Base-by-base conservation (phyloP, 2,329 filamentous ascomycete genomes). In the Colletotrichum gloeosporioides region DNA sequence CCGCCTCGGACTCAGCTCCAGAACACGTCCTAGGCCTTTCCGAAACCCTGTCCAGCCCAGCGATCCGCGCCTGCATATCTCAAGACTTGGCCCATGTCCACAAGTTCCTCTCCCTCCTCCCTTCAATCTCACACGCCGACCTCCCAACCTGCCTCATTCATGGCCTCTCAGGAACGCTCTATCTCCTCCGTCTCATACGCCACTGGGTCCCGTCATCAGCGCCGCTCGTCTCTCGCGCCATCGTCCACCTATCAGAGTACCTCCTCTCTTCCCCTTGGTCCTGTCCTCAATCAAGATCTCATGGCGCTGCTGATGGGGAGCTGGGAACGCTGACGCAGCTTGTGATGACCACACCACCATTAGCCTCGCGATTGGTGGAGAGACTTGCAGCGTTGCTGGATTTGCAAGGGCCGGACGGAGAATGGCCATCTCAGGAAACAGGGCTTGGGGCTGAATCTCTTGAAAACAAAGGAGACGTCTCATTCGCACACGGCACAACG, bases 311-410 rank as follows among this genome's bases (percentile, higher is more conserved):
- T 0, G 93, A 95, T 80, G 94, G 94, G 9, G 89, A 90, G 15
- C 90, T 95, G 31, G 92, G 93, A 6, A 94, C 94, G 81, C 88
- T 95, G 72, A 92, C 91, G n/a, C 93, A 95, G 82, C 85, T 95
- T 16, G 88, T 94, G 3, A 85, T 90, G 27, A 91, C 92, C 4
- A 88, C 89, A 71, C 89, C 91, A 1, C 83, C 85, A 7, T 87
- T 90, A 77, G 91, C 92, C 2, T 82, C 87, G 2, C 86, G 87
- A 63, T 83, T 95, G 4, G 87, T 90, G 77, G 84, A 84, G 5
- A 87, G 90, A 25, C 81, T 95, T 6, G 86, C 87, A 2, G 86
- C 87, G 12, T 81, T 95, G 13, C 85, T 95, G 4, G 88, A 88
- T 44, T 86, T 90, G 77, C 93, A 95, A 80, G 88, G 87, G 69